Base-by-base conservation (phyloP, 345 rosid species). In the Cochlearia excelsa region DNA sequence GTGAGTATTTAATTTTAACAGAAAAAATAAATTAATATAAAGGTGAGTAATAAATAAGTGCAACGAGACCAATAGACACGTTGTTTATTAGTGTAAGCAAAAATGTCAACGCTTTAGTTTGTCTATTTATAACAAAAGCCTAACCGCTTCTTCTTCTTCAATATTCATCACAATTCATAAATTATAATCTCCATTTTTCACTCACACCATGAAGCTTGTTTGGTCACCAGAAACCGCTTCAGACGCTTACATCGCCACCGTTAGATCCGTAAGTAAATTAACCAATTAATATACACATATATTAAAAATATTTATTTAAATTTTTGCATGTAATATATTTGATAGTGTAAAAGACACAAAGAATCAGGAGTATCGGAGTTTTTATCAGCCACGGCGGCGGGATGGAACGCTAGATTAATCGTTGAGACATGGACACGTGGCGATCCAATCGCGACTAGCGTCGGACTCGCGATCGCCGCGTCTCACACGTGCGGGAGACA, bases 161-260 rank as follows among this genome's bases (percentile, higher is more conserved):
- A 52, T 26, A 39, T 29, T 45, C 63, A 61, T 34, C 11, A 38
- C 23, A 16, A 16, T 16, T 16, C 23, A 16, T 16, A 16, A 16
- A 16, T 16, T 16, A 16, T 16, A 26, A 47, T 27, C 44, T 52
- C 67, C 57, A 62, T 60, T 39, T 9, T 37, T 58, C n/a, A 16
- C 23, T 16, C 23, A 16, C 23, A 16, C 23, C 49, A 88, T 86
- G 96, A 86, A 74, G 83, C 85, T 86, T 23, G 81, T 71, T 37
- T 91, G 96, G 96, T 86, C 90, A 4, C 90, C 98, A 2, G 95
- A 91, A 43, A 67, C 69, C 1, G 98, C 98, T 6, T 77, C 79
- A 7, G 66, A 81, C 57, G 92, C 98, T 55, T 88, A 81, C 57
- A 49, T 91, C 26, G 81, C 75, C 16, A 88, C 96, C 39, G 84